phyloP scores from a whole-genome alignment of 768 basidiomycete genomes.

The Roridomyces roridus region DNA sequence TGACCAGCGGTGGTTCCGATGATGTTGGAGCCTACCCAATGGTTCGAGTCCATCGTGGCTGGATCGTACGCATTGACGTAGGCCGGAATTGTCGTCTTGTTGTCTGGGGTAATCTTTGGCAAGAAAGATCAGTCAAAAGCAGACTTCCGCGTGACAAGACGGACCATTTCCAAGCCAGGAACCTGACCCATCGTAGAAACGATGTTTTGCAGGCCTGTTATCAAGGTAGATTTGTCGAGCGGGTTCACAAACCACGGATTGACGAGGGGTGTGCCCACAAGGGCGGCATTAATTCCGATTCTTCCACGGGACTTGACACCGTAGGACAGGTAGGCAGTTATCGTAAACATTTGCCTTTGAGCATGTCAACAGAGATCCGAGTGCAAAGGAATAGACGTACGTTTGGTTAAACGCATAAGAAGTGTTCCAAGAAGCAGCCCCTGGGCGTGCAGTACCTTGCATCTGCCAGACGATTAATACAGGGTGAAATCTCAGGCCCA shows the following conservation, averaged over 20 bases:
- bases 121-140: neutral
- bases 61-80: conserved; percentile 32
- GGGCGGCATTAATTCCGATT: conserved; percentile 42
- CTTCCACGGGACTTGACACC: conserved; percentile 49
- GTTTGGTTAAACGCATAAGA: conserved; percentile 38
- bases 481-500: neutral
- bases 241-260: conserved; percentile 49
- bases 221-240: conserved; percentile 40
- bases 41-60: conserved; percentile 43
- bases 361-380: neutral
- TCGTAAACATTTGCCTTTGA: conserved; percentile 44
- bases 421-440: conserved; percentile 40
- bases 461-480: conserved; percentile 27
- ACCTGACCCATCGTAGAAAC: conserved; percentile 26
- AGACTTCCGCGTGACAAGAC: neutral
- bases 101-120: conserved; percentile 49
- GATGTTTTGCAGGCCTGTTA: conserved; percentile 40
- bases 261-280: conserved; percentile 37
- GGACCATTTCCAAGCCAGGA: neutral
- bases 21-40: conserved; percentile 47
- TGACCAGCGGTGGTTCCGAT: conserved; percentile 32
- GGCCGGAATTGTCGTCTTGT: conserved; percentile 38
- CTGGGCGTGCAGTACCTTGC: conserved; percentile 53
- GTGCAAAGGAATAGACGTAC: neutral
- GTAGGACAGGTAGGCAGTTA: conserved; percentile 47